Base-by-base conservation (phyloP, 2,329 filamentous ascomycete genomes). In the Furcasterigmium furcatum region DNA sequence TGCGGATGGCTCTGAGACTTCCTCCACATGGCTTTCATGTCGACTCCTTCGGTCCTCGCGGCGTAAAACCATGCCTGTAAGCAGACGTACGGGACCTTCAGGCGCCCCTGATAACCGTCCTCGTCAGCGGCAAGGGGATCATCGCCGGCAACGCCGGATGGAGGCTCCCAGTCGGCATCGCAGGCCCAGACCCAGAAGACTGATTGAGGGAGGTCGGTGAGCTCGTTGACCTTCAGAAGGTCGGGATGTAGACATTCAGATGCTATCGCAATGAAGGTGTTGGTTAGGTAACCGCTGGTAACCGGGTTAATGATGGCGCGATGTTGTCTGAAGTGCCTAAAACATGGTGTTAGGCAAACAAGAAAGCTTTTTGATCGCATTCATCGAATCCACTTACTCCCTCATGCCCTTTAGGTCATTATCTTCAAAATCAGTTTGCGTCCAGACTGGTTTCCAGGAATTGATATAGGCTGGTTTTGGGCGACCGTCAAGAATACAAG, bases 191-290 rank as follows among this genome's bases (percentile, higher is more conserved):
- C 50, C 44, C 34, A 18, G 29, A 16, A 18, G 12, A 46, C 18
- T 10, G 14, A 25, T 12, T 9, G 25, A 30, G n/a, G 68, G 62
- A 20, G 53, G 47, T 43, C 51, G 24, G n/a, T 49, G 43, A 40
- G 50, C 41, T 30, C 50, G 18, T 46, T 30, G 18, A 13, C 21
- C 9, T 32, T 45, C 10, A 27, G 24, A n/a, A 42, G 25, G 27
- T 42, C 27, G 3, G 40, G 40, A 20, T 42, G 40, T 25, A 42
- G 25, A 22, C 40, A 42, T 32, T 50, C 47, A 18, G 38, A 32
- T 21, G 41, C 30, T 21, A 52, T 27, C 1, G 51, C 43, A 2
- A 56, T 46, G 1, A 56, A 55, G 0, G 53, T 56, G 16, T 51
- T 52, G 0, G 48, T 43, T 1, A 52, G 34, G 25, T 54, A 34